These are phyloP conservation scores for Eremomyces bilateralis DNA, from an alignment of 495 filamentous ascomycete genomes.

Conservation along the genomic window DNA sequence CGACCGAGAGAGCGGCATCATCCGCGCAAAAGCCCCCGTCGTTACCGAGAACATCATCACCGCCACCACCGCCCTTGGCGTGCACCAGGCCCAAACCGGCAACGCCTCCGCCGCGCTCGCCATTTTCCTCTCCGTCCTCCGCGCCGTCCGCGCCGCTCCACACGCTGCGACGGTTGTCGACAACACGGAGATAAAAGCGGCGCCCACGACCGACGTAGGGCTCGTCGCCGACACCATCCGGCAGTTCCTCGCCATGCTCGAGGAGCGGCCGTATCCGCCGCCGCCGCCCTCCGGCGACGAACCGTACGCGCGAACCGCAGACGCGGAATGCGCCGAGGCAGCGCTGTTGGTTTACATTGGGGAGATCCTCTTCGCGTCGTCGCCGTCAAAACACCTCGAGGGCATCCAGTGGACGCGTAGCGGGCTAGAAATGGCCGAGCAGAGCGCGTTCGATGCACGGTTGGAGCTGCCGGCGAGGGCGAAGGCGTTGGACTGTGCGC, in stretches of 20 bases:
- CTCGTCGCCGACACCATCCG: slow-evolving; percentile 6
- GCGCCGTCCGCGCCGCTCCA: slow-evolving; percentile 35
- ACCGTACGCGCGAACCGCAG: slow-evolving; percentile 11
- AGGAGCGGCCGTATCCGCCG: slow-evolving; percentile 29
- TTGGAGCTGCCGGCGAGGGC: slow-evolving; percentile 2
- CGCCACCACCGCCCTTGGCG: slow-evolving; percentile 53
- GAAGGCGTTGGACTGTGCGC: slow-evolving; percentile 11
- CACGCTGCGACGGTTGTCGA: neutral
- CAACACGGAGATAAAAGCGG: neutral
- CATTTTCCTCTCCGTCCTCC: slow-evolving; percentile 68
- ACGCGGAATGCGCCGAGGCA: slow-evolving; percentile 58
- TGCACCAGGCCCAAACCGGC: slow-evolving; percentile 46
- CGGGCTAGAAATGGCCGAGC: slow-evolving; percentile 46
- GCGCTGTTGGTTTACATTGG: slow-evolving; percentile 76
- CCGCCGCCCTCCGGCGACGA: slow-evolving; percentile 42
- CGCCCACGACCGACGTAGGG: slow-evolving; percentile 4
- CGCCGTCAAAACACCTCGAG: slow-evolving; percentile 23
- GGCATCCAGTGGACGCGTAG: slow-evolving; percentile 73
- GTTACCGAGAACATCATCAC: slow-evolving; percentile 52
- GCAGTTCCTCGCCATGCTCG: slow-evolving; percentile 5
- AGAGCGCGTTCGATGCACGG: neutral
- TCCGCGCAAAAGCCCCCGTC: slow-evolving; percentile 24
- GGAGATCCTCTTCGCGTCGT: slow-evolving; percentile 66
- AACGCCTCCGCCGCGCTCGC: slow-evolving; percentile 46
- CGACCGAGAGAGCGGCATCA: slow-evolving; percentile 35